Conservation (phyloP, 1,284 basidiomycete genomes). For the Xanthoconium separans region DNA sequence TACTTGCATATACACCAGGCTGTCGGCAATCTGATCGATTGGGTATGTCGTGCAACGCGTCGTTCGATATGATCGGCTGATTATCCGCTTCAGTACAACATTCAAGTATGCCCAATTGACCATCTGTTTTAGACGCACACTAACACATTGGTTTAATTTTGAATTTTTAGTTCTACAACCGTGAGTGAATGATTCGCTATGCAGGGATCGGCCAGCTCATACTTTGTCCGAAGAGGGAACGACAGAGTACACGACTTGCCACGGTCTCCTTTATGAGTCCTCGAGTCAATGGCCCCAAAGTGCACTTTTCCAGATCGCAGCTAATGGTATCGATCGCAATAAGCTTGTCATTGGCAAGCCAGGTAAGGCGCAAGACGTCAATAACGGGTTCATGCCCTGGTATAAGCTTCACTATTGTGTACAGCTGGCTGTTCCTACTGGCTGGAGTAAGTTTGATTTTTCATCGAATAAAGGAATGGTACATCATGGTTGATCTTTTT, state of each 20-base stretch:
- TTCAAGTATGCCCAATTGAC: background rate
- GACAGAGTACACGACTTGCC: background rate
- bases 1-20: background rate
- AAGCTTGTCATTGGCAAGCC: slow-evolving; percentile 3
- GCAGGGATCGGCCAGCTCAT: too few species aligned
- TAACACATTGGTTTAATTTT: background rate
- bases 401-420: background rate
- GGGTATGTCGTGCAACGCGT: background rate
- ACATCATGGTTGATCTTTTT: background rate
- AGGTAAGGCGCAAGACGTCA: background rate
- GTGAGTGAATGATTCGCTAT: too few species aligned
- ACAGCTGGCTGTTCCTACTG: background rate
- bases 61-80: background rate
- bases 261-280: background rate
- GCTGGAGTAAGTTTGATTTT: background rate
- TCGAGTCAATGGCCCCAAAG: background rate
- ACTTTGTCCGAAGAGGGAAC: background rate
- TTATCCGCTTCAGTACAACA: background rate
- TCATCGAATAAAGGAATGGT: background rate
- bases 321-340: background rate
- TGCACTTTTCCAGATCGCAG: background rate
- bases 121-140: background rate
- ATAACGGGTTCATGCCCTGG: background rate
- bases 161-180: too few species aligned
- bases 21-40: slow-evolving; percentile 1